These are phyloP conservation scores for Quercus berberidifolia DNA, from an alignment of 306 rosid species.

Conservation along the genomic window DNA sequence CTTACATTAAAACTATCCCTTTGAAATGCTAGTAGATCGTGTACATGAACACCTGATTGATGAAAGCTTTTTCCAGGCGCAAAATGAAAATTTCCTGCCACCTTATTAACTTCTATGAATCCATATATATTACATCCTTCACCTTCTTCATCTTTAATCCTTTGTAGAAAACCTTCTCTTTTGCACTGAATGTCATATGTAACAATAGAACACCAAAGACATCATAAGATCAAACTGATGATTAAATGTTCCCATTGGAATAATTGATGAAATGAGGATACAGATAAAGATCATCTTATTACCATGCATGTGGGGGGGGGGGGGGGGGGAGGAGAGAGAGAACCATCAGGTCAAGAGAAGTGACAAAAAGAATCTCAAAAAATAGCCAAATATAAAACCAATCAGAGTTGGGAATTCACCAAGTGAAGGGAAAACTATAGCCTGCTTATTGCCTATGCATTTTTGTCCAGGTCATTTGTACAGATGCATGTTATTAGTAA, in stretches of 20 bases:
- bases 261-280: not conserved
- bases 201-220: conserved; percentile 15
- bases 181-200: conserved; percentile 62
- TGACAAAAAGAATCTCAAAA: too few species aligned
- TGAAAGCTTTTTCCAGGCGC: conserved; percentile 99
- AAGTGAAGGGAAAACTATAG: not conserved
- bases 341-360: too few species aligned
- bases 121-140: conserved; percentile 98
- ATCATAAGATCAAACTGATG: not conserved
- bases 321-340: too few species aligned
- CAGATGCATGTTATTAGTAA: not conserved
- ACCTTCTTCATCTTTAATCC: conserved; percentile 94
- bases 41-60: conserved; percentile 88
- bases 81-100: conserved; percentile 97
- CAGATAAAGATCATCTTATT: not conserved
- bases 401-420: not conserved
- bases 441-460: not conserved
- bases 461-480: not conserved
- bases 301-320: not conserved
- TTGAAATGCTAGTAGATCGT: conserved; percentile 87
- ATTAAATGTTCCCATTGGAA: not conserved
- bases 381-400: too few species aligned
- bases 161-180: conserved; percentile 96
- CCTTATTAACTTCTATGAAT: conserved; percentile 92
- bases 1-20: conserved; percentile 96